Percentiles rank a stretch among this genome's conserved stretches.
Evolutionary conservation across 2,329 filamentous ascomycete genomes (phyloP).

Genomic region (Lachnellula subtilissima): DNA sequence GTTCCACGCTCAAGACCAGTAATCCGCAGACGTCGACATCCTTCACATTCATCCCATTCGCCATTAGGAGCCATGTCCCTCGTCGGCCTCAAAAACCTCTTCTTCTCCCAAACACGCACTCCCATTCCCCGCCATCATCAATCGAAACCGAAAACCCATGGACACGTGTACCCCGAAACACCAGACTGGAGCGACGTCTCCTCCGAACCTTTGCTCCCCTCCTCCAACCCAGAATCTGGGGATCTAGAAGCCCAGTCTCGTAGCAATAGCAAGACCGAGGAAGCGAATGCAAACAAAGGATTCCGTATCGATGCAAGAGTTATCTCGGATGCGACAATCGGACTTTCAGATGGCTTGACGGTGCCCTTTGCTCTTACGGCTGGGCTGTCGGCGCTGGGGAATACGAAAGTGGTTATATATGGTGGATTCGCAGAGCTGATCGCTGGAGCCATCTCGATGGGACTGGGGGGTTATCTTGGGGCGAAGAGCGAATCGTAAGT

Average conservation of each 20-base stretch:
- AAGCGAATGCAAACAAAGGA: constrained; percentile 20
- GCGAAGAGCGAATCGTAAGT: constrained; percentile 41
- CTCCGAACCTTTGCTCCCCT: constrained; percentile 16
- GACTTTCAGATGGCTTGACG: constrained; percentile 57
- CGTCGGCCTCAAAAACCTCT: constrained; percentile 30
- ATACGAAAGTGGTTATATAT: constrained; percentile 50
- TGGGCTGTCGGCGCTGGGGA: constrained; percentile 45
- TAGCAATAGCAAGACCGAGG: constrained; percentile 15
- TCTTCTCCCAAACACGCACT: constrained; percentile 23
- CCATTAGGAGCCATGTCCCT: constrained; percentile 27
- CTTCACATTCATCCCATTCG: background rate
- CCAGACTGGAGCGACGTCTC: constrained; percentile 13
- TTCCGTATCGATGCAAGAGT: constrained; percentile 31
- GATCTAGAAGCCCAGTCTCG: constrained; percentile 27
- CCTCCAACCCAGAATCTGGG: constrained; percentile 4
- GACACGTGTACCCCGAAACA: background rate
- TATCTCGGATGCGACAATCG: constrained; percentile 53
- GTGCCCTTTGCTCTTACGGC: constrained; percentile 61
- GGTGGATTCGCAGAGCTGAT: constrained; percentile 58
- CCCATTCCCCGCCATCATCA: constrained; percentile 9
- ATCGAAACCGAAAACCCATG: too few species aligned
- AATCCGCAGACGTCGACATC: constrained; percentile 12
- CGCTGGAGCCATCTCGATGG: constrained; percentile 59
- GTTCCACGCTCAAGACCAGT: constrained; percentile 1
- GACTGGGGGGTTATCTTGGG: constrained; percentile 55